Conservation (phyloP, 352 stramenopile genomes). For the Blastocystis sp. region DNA sequence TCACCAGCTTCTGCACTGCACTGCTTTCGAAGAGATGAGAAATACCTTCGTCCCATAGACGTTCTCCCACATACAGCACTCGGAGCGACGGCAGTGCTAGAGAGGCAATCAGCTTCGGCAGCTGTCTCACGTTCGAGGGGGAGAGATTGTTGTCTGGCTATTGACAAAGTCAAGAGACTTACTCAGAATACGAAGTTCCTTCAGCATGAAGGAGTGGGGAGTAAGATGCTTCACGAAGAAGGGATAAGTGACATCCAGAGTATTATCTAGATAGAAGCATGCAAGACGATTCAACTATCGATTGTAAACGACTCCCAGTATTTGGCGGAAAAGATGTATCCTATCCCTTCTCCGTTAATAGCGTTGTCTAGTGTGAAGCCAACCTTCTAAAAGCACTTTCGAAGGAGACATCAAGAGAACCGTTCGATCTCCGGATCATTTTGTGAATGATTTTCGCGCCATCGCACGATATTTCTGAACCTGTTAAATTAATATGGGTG, state of each 20-base stretch:
- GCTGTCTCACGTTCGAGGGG: background rate
- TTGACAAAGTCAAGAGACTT: background rate
- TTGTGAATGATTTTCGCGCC: background rate
- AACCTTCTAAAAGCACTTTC: background rate
- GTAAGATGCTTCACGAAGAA: background rate
- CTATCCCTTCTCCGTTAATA: background rate
- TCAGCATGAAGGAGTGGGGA: slow-evolving; percentile 5
- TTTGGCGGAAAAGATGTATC: background rate
- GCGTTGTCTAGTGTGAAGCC: background rate
- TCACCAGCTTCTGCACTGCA: background rate
- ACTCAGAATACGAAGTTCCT: slow-evolving; percentile 24
- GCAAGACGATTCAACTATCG: background rate
- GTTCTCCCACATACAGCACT: background rate
- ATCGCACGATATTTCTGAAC: background rate
- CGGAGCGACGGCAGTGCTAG: background rate
- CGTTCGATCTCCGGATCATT: slow-evolving; percentile 7
- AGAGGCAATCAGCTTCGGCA: background rate
- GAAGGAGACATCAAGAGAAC: background rate
- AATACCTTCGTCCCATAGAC: background rate
- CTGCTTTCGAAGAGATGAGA: background rate
- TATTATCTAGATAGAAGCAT: background rate
- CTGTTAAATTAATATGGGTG: background rate
- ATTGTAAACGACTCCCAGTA: slow-evolving; percentile 46
- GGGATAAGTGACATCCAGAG: background rate
- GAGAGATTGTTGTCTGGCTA: slow-evolving; percentile 30